A percentile compares a stretch with the other conserved stretches of the same genome.
Conservation (phyloP, 306 rosid genomes). For the Comarum palustre region DNA sequence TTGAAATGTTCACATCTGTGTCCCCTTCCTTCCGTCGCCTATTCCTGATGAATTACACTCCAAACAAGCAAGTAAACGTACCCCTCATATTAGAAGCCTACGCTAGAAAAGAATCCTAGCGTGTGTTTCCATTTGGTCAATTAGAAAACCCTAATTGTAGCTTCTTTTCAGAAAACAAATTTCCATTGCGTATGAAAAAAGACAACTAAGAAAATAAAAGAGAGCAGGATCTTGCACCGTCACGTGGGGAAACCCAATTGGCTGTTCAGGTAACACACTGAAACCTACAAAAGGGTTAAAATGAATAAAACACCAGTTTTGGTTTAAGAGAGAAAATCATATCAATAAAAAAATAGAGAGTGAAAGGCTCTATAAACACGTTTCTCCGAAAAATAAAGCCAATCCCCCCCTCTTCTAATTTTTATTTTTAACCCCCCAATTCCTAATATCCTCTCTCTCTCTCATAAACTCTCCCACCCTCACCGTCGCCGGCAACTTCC, state of each 20-base stretch:
- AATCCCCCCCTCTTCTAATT: conserved; percentile 1
- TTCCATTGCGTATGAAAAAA: too few species aligned
- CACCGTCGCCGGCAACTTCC: conserved; percentile 22
- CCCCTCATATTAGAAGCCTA: too few species aligned
- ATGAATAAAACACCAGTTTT: not conserved
- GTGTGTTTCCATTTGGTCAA: too few species aligned
- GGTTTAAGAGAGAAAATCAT: not conserved
- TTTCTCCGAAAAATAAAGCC: conserved; percentile 24
- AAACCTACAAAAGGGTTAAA: conserved; percentile 15
- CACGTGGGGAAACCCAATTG: conserved; percentile 7
- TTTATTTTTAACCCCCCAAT: conserved; percentile 1
- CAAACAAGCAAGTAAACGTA: too few species aligned
- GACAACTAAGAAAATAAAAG: too few species aligned
- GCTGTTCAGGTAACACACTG: not conserved
- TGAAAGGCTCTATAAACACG: conserved; percentile 34
- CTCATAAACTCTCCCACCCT: conserved; percentile 8
- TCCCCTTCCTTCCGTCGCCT: too few species aligned
- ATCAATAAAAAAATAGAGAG: not conserved
- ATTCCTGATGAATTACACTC: too few species aligned
- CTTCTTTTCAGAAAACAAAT: too few species aligned
- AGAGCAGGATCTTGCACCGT: not conserved
- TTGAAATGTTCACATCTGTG: too few species aligned
- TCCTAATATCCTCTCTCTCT: conserved; percentile 17
- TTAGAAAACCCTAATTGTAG: too few species aligned
- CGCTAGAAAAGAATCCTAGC: too few species aligned